These are phyloP conservation scores for Bipolaris gigantea DNA, from an alignment of 2,329 filamentous ascomycete genomes.

Conservation along the genomic window DNA sequence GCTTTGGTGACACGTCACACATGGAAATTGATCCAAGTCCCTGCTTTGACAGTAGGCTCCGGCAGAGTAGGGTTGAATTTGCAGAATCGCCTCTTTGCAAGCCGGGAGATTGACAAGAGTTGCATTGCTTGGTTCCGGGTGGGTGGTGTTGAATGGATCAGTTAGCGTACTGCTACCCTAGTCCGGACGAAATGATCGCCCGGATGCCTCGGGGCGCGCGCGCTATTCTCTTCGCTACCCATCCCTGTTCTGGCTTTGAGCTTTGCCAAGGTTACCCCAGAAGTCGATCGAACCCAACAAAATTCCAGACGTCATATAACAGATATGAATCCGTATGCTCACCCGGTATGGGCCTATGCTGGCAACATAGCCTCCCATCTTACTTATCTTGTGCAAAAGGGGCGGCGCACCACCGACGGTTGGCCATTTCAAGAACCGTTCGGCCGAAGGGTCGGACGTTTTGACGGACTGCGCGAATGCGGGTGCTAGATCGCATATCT, in stretches of 20 bases:
- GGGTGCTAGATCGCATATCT: neutral
- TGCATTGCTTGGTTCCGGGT: neutral
- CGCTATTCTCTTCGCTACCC: neutral
- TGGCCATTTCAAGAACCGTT: neutral
- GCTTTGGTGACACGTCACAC: neutral
- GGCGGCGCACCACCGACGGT: neutral
- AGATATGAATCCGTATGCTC: neutral
- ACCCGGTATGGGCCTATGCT: neutral
- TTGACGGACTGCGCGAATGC: neutral
- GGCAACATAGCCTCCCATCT: neutral
- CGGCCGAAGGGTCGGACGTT: neutral
- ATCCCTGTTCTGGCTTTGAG: neutral
- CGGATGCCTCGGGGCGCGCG: slow-evolving; percentile 1
- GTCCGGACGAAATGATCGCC: slow-evolving; percentile 9
- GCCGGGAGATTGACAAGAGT: neutral
- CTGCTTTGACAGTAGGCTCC: no score
- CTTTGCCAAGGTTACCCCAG: neutral
- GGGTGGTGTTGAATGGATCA: slow-evolving; percentile 2
- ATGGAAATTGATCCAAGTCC: neutral
- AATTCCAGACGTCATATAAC: no score
- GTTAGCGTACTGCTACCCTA: neutral
- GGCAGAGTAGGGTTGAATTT: no score
- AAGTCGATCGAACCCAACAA: no score
- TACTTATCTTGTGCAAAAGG: neutral
- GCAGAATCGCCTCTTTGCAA: neutral